Base-by-base conservation (phyloP, 257 asterid genomes). In the Capsicum rhomboideum region DNA sequence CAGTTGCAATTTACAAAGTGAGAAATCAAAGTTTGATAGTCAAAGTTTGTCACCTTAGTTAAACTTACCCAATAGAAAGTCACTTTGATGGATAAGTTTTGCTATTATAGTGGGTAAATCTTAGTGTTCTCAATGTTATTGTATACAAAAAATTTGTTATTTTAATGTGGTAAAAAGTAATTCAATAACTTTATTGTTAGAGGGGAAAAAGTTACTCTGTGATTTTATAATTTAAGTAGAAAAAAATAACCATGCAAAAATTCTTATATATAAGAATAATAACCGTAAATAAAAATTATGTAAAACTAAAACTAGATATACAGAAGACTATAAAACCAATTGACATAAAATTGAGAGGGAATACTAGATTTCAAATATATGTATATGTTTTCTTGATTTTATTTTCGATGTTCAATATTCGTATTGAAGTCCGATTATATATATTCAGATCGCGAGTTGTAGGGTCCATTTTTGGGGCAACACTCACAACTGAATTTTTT, bases 361-460 rank as follows among this genome's bases (percentile, higher is more conserved):
- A 2, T 61, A n/a, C 0, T 21, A 59, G 14, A 21, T 58, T 58
- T 21, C 16, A 58, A 58, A n/a, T n/a, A n/a, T n/a, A n/a, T n/a
- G n/a, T n/a, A n/a, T n/a, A n/a, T n/a, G n/a, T 20, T 59, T 21
- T 21, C 21, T 59, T 4, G 8, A 56, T 56, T 56, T 59, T 1
- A 8, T 2, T 7, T 1, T 0, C 4, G 37, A 4, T 31, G 37
- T 31, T 31, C 4, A 4, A 31, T 4, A 31, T 31, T 4, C 9
- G 50, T 11, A 44, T 44, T 26, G 10, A 59, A 21, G 26, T 59
- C 0, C 5, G 12, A 2, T 6, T 55, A n/a, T n/a, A n/a, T n/a
- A n/a, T 56, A 4, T 56, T 9, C 1, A 0, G 2, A 23, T 61
- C 0, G 0, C 18, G 4, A 9, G 2, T 61, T 61, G 0, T 23